Base-by-base conservation (phyloP, 2,329 filamentous ascomycete species). In the Fusarium bactridioides region DNA sequence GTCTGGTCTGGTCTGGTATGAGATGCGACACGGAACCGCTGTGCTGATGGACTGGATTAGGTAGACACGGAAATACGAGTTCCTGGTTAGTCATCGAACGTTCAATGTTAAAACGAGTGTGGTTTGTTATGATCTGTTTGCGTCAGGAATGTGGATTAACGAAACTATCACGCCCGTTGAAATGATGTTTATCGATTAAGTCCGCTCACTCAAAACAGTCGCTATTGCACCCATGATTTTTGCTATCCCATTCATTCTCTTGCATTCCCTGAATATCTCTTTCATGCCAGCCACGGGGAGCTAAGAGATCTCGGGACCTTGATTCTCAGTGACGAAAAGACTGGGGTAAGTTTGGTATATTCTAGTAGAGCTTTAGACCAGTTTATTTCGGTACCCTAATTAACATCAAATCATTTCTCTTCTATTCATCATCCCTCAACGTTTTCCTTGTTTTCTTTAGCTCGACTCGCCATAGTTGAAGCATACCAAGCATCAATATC, bases 41-140 rank as follows among this genome's bases (percentile, higher is more conserved):
- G 64, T 72, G 74, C 76, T 77, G 76, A 77, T 77, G 76, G 76
- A 72, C 68, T 68, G 72, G 73, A 69, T 75, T 77, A 76, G 74
- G 76, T 78, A 78, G 76, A 76, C 76, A 64, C 56, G 76, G 64
- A 72, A 76, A 78, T 75, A 64, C 57, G 72, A 76, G 73, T 72
- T 76, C 48, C 69, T 76, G 64, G 56, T 71, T 73, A 73, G 61
- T 61, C 70, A 59, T 71, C 33, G 47, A 63, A 44, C 19, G 35
- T 54, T 64, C 25, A 60, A 50, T 48, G 50, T 38, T 31, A 27
- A 56, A 33, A 35, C 57, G 25, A 51, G 55, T 63, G 56, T 63
- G 56, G 61, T 53, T 25, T 67, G 40, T 62, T 58, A 54, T 54
- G 53, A 31, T 38, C 19, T 67, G 37, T 47, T 15, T 35, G 51